A percentile compares a stretch with the other conserved stretches of the same genome.
phyloP scores from a whole-genome alignment of 2,329 filamentous ascomycete species.

The Thelonectria olida region DNA sequence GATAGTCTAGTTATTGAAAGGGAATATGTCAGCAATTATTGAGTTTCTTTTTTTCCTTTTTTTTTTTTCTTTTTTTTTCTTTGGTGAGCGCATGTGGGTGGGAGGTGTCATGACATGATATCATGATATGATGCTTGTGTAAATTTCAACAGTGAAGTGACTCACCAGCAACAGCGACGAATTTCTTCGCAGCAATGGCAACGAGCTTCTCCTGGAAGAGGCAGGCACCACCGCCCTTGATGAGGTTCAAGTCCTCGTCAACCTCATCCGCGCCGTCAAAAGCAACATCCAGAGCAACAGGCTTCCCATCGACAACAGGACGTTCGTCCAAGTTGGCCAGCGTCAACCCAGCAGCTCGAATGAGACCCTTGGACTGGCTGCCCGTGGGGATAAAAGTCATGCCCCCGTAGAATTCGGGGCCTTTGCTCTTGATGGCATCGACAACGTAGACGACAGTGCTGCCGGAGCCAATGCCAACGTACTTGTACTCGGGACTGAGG shows the following conservation, averaged over 20 bases:
- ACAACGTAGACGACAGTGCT: conserved; percentile 87
- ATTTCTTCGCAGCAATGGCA: conserved; percentile 82
- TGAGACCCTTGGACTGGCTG: conserved; percentile 88
- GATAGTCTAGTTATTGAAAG: conserved; percentile 70
- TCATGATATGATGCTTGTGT: neutral
- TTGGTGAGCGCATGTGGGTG: neutral
- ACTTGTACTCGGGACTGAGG: conserved; percentile 69
- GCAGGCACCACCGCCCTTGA: conserved; percentile 98
- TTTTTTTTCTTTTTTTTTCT: neutral
- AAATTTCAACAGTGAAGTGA: conserved; percentile 20
- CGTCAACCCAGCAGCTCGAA: conserved; percentile 79
- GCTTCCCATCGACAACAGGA: conserved; percentile 55
- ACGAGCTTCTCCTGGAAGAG: conserved; percentile 98
- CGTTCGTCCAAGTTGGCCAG: conserved; percentile 82
- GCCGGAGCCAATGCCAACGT: conserved; percentile 82
- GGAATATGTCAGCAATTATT: conserved; percentile 2
- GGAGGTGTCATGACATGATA: neutral
- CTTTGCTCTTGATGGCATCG: conserved; percentile 76
- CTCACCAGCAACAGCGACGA: conserved; percentile 85
- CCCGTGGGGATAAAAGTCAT: conserved; percentile 95
- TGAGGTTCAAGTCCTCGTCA: conserved; percentile 92
- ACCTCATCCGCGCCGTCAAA: conserved; percentile 99
- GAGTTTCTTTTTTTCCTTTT: no score
- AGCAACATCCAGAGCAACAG: conserved; percentile 79
- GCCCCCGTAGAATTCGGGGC: conserved; percentile 59